These are phyloP conservation scores for Paratinospora sagittata DNA, from an alignment of 164 flowering plant genomes.

Conservation along the genomic window DNA sequence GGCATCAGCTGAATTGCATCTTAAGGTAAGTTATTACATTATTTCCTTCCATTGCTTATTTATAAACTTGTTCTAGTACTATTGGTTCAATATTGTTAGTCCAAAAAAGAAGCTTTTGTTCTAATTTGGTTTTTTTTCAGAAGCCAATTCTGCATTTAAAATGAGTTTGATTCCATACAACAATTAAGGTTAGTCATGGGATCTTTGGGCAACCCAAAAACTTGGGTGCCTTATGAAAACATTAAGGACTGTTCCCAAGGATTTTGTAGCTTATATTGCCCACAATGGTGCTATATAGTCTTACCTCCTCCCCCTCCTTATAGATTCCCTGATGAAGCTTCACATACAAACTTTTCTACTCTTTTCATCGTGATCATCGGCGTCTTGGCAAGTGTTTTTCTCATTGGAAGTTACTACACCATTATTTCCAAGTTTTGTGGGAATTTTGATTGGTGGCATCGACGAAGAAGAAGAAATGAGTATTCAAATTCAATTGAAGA, in stretches of 20 bases:
- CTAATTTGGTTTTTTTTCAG: not conserved
- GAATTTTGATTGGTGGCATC: slow-evolving; percentile 12
- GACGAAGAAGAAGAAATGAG: slow-evolving; percentile 16
- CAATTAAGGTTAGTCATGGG: slow-evolving; percentile 29
- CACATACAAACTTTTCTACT: slow-evolving; percentile 57
- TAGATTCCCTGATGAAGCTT: slow-evolving; percentile 32
- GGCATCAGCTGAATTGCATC: not conserved
- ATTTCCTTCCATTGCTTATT: too few species aligned
- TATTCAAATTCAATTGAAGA: slow-evolving; percentile 19
- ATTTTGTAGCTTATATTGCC: slow-evolving; percentile 66
- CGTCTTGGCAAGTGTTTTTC: slow-evolving; percentile 60
- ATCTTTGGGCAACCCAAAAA: slow-evolving; percentile 41
- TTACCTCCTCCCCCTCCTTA: slow-evolving; percentile 74
- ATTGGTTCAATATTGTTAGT: too few species aligned
- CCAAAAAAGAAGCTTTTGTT: too few species aligned
- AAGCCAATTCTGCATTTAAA: not conserved
- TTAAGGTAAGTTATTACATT: not conserved
- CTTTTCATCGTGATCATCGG: slow-evolving; percentile 70
- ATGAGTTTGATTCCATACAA: not conserved
- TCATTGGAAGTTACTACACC: slow-evolving; percentile 62
- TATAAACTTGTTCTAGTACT: too few species aligned
- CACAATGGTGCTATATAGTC: slow-evolving; percentile 69
- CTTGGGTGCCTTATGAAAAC: slow-evolving; percentile 56
- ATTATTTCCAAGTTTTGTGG: slow-evolving; percentile 59
- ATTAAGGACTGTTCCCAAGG: slow-evolving; percentile 66